Evolutionary conservation across 352 stramenopile species (phyloP), one percentile per base, ranked within the genome.

Genomic region (Globisporangium heterothallicum): DNA sequence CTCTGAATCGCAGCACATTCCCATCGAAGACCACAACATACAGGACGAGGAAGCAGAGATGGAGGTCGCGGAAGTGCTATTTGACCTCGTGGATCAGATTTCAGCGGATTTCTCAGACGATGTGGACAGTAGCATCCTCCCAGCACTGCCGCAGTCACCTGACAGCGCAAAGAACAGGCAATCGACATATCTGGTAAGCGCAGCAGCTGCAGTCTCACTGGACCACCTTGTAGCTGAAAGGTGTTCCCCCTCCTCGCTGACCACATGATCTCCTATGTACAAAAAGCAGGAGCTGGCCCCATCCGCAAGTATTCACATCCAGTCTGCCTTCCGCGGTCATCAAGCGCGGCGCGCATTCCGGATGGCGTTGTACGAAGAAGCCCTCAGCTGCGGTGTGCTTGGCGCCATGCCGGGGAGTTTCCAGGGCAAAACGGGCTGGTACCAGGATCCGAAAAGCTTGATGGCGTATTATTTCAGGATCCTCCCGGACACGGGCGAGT

Each of bases 391-490:
- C 26, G 77, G 75, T 16, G 74, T 91, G 32, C 66, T 91, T 0
- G 80, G 80, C 21, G 80, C 77, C 4, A 88, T 88, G 77, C 77
- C 80, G 3, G 70, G 78, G 18, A 88, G 74, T 0, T 59, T 65
- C 2, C 78, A 92, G 54, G 80, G 78, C 29, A 64, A 58, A 6
- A 80, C 72, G 1, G 78, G 80, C 12, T 89, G 80, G 76, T 92
- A 92, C 56, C 64, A 89, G 59, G 76, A 92, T 63, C 74, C 74
- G 8, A 84, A 84, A 66, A 80, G 69, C 16, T 62, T 83, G 45
- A 71, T 83, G 42, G 80, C 80, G 42, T 88, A 92, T 62, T 89
- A 87, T 64, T 92, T 92, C 42, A 59, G 64, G 13, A 70, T 92
- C 32, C 51, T 67, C 6, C 30, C 72, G 2, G 62, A 68, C 40